Evolutionary conservation across 805 yeast genomes (phyloP).

Genomic region (Hanseniaspora lachancei): DNA sequence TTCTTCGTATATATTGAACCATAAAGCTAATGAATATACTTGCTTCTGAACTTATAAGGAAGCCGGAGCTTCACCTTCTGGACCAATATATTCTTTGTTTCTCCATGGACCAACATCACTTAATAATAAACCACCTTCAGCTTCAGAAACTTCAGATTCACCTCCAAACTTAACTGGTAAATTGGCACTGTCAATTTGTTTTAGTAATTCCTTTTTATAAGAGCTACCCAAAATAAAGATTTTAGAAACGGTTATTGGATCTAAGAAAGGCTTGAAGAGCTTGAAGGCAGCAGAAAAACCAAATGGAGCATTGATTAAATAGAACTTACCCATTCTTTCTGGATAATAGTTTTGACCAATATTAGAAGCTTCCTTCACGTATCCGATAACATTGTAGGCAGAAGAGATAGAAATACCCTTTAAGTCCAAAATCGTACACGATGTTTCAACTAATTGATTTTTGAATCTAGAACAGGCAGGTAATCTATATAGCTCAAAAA

Average conservation of each 20-base stretch:
- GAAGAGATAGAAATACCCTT: slow-evolving; percentile 82
- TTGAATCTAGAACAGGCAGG: slow-evolving; percentile 87
- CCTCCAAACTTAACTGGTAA: slow-evolving; percentile 91
- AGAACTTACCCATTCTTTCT: slow-evolving; percentile 97
- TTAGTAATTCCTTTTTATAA: slow-evolving; percentile 69
- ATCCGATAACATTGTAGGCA: slow-evolving; percentile 72
- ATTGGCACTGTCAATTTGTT: slow-evolving; percentile 88
- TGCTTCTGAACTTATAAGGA: slow-evolving; percentile 25
- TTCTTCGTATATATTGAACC: too few species aligned
- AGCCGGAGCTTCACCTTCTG: slow-evolving; percentile 87
- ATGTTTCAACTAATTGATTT: slow-evolving; percentile 75
- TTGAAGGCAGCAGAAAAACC: slow-evolving; percentile 92
- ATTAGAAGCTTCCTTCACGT: slow-evolving; percentile 82
- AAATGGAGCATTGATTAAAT: slow-evolving; percentile 90
- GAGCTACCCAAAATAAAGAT: slow-evolving; percentile 73
- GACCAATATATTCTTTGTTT: slow-evolving; percentile 74
- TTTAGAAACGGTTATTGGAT: slow-evolving; percentile 93
- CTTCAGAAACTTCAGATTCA: slow-evolving; percentile 45
- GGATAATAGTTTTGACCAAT: slow-evolving; percentile 97
- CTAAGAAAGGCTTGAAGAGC: slow-evolving; percentile 83
- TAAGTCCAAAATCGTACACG: slow-evolving; percentile 89
- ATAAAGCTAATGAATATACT: too few species aligned
- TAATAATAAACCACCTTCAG: slow-evolving; percentile 69
- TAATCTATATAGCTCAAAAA: slow-evolving; percentile 67
- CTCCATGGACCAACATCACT: slow-evolving; percentile 98